Base-by-base conservation (phyloP, 805 yeast species). In the Metschnikowia cubensis region DNA sequence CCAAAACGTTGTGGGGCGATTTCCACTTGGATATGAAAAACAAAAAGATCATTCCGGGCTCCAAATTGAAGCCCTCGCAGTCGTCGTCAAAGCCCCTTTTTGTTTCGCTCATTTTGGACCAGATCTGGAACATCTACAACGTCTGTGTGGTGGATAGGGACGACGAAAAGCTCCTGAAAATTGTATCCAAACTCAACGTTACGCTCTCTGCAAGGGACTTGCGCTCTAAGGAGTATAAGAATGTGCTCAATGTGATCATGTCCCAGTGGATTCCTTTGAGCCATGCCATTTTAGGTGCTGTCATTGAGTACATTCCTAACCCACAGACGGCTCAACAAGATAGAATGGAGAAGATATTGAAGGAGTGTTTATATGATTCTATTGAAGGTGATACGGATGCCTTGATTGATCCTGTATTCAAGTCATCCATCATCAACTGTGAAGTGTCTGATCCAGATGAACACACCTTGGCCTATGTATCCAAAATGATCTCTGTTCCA, bases 211-310 rank as follows among this genome's bases (percentile, higher is more conserved):
- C 94, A 5, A 74, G 96, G 52, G 97, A 91, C 56, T 62, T 89
- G 49, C 76, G 86, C 49, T 83, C 96, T 0, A 89, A 85, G 59
- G 97, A 92, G 61, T 74, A 82, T 42, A 84, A 82, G 53, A 74
- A 71, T 48, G 67, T 89, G 41, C 64, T 90, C 17, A 78, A 76
- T 49, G 73, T 82, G 6, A 79, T 94, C 3, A 82, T 92, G 81
- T 82, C 89, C 1, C 97, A 92, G 63, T 94, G 99, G 97, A 71
- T 94, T 20, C 98, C 99, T 0, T 81, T 94, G 4, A 86, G 97
- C 21, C 84, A 87, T 35, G 88, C 98, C 0, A 79, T 92, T 7
- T 69, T 94, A 29, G 76, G 94, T 8, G 83, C 96, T 1, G 96
- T 92, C 4, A 84, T 91, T 32, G 94, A 89, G 51, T 81, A 82